Evolutionary conservation across 2,329 filamentous ascomycete species (phyloP).

Genomic region (Aspergillus pseudoviridinutans): DNA sequence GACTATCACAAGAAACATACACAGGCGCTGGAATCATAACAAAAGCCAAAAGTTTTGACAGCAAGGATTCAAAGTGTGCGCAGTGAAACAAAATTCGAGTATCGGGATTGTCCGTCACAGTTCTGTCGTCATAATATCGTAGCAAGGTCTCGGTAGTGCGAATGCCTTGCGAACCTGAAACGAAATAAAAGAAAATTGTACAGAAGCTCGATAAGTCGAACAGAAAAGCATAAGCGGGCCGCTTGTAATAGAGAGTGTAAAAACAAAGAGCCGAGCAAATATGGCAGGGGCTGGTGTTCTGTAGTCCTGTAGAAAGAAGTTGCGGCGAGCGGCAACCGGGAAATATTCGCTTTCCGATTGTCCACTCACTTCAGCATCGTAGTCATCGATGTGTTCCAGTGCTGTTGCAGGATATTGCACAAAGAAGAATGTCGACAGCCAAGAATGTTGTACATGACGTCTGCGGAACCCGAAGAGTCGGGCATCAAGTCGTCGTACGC

Average conservation of each 20-base stretch:
- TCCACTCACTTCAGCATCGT: not conserved
- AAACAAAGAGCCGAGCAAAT: not conserved
- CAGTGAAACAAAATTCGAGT: not conserved
- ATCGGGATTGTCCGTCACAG: not conserved
- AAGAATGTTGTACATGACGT: conserved; percentile 5
- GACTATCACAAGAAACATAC: not conserved
- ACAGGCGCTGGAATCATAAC: not conserved
- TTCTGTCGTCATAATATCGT: conserved; percentile 11
- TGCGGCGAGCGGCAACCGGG: not conserved
- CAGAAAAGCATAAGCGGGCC: not conserved
- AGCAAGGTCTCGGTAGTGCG: not conserved
- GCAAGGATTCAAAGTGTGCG: not conserved
- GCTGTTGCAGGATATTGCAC: not conserved
- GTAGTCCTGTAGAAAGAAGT: not conserved
- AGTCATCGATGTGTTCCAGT: not conserved
- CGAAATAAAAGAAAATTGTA: not conserved
- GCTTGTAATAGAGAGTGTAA: not conserved
- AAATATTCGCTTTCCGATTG: not conserved
- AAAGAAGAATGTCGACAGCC: conserved; percentile 3
- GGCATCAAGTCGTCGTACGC: conserved; percentile 1
- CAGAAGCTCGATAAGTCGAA: not conserved
- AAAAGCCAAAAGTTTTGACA: not conserved
- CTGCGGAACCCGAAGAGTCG: not conserved
- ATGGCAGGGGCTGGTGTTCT: not conserved
- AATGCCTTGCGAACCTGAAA: conserved; percentile 1